Conservation (phyloP, 805 yeast species). For the Brettanomyces custersianus region DNA sequence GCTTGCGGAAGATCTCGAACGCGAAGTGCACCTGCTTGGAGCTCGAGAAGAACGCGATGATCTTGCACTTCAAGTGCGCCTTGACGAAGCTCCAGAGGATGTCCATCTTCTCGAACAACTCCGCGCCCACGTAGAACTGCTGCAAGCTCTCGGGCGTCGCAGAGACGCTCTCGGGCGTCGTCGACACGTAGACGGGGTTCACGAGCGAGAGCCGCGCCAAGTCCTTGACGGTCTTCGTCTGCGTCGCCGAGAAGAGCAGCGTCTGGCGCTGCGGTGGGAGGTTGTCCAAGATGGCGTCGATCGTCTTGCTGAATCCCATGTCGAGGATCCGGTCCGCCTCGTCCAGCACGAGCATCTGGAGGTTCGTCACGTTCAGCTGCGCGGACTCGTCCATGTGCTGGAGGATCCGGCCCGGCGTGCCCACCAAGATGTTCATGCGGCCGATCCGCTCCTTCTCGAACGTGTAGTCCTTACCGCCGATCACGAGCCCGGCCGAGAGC, state of each 20-base stretch:
- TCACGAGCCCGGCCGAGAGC: constrained; percentile 83
- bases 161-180: constrained; percentile 20
- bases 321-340: constrained; percentile 91
- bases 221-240: constrained; percentile 72
- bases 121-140: constrained; percentile 69
- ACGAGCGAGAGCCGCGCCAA: constrained; percentile 71
- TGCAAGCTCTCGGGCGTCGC: constrained; percentile 75
- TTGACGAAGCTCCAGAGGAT: constrained; percentile 79
- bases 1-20: constrained; percentile 74
- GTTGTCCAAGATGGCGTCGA: constrained; percentile 72
- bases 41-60: constrained; percentile 76
- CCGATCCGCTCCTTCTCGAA: constrained; percentile 75
- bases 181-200: constrained; percentile 52
- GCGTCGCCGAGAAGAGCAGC: constrained; percentile 80
- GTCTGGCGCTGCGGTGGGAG: constrained; percentile 80
- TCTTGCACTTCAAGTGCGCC: constrained; percentile 71
- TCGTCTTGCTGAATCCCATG: constrained; percentile 82
- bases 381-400: constrained; percentile 90
- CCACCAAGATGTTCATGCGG: constrained; percentile 72
- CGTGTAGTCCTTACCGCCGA: constrained; percentile 86
- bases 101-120: constrained; percentile 75
- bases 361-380: constrained; percentile 63
- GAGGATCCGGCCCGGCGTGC: constrained; percentile 85
- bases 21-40: constrained; percentile 88
- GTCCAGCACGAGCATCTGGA: constrained; percentile 75